phyloP scores from a whole-genome alignment of 306 rosid genomes.

The Malus asiatica region DNA sequence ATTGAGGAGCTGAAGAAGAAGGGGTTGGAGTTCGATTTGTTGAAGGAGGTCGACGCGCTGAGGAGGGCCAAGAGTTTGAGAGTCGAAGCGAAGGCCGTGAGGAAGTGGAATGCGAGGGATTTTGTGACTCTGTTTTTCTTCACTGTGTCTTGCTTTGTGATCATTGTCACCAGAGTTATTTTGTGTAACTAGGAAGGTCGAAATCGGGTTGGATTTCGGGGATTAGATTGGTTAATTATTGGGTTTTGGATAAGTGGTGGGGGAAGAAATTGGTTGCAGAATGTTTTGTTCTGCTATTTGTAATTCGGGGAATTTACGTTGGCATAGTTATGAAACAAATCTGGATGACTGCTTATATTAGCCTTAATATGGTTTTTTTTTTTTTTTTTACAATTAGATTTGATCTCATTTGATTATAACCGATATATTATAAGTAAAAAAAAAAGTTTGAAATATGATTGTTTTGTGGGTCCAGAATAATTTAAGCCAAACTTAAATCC shows the following conservation, averaged over 20 bases:
- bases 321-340: neutral
- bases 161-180: constrained; percentile 60
- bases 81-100: constrained; percentile 53
- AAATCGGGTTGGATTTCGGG: neutral
- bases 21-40: constrained; percentile 81
- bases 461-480: too few species aligned
- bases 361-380: neutral
- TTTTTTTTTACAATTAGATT: neutral
- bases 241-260: neutral
- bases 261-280: constrained; percentile 39
- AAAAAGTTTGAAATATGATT: too few species aligned
- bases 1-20: constrained; percentile 81
- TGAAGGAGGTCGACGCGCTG: constrained; percentile 90
- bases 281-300: constrained; percentile 66
- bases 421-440: too few species aligned
- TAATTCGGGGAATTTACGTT: constrained; percentile 4
- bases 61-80: constrained; percentile 84
- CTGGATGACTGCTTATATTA: neutral
- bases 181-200: constrained; percentile 41
- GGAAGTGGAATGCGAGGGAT: constrained; percentile 85
- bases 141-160: constrained; percentile 56
- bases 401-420: too few species aligned
- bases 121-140: constrained; percentile 65
- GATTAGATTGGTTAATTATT: neutral
- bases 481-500: too few species aligned